These are phyloP conservation scores for Fusarium sp. DNA, from an alignment of 2,329 filamentous ascomycete genomes.

Conservation along the genomic window DNA sequence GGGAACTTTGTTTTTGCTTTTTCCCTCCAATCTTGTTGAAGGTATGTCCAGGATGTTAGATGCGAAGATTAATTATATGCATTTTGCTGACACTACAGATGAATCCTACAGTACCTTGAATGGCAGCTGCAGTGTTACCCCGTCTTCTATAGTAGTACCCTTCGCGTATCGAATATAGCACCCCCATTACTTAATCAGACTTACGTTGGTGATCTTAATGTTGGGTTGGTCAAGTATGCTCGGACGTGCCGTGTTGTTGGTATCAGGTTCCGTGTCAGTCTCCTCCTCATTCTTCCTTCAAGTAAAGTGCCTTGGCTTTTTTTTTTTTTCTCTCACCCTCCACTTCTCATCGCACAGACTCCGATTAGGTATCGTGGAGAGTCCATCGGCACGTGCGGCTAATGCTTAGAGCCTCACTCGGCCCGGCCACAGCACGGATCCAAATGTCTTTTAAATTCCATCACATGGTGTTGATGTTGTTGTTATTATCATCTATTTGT, in stretches of 20 bases:
- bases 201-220: neutral
- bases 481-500: neutral
- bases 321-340: neutral
- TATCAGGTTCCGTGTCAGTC: conserved; percentile 2
- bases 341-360: conserved; percentile 26
- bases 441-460: neutral
- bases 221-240: conserved; percentile 11
- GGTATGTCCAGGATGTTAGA: neutral
- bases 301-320: too few species aligned
- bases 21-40: neutral
- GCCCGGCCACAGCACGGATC: neutral
- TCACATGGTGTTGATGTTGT: neutral
- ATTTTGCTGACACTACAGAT: neutral
- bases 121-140: neutral
- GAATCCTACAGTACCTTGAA: neutral
- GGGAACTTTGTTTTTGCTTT: conserved; percentile 26
- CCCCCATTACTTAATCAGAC: neutral
- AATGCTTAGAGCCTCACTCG: conserved; percentile 12
- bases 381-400: conserved; percentile 15
- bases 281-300: too few species aligned
- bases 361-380: conserved; percentile 7
- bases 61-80: neutral
- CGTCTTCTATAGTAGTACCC: conserved; percentile 6
- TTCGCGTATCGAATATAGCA: conserved; percentile 35
- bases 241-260: neutral